Base-by-base conservation (phyloP, 108 stramenopile genomes). In the Fragilariopsis cylindrus region DNA sequence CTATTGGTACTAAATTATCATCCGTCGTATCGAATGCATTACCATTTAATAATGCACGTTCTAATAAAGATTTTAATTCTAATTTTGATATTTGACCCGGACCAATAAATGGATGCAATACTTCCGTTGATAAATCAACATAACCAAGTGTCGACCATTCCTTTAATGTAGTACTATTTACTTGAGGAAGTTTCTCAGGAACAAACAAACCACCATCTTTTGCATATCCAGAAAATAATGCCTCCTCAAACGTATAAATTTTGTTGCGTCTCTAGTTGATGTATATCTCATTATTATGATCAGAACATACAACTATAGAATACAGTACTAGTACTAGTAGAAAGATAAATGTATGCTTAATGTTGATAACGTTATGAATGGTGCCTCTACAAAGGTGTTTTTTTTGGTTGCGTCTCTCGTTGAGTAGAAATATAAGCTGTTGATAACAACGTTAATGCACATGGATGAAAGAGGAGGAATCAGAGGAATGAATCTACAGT, bases 161-260 rank as follows among this genome's bases (percentile, higher is more conserved):
- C 19, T 19, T 19, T 19, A 19, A 76, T 18, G 70, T 69, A 5
- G 58, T 71, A 19, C 70, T 63, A 63, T 70, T 50, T 30, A 90
- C 65, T 15, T 40, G 44, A 21, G 95, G 95, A 50, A 96, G 71
- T 30, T 56, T 16, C 54, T 84, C 69, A 4, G 95, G 95, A 60
- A 96, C 95, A 76, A 87, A 96, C 16, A 96, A 74, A 7, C 95
- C 95, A 18, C 95, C 93, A 77, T 94, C 93, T 3, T 89, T 87
- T 8, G 93, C 90, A 78, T 96, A 96, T 39, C 96, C 96, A 9
- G 79, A 77, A 41, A 77, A 84, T 9, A 96, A 48, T 16, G 92
- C 96, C 30, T 89, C 77, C 71, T 93, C 91, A 73, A 96, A 96
- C 67, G 82, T 85, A 52, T 74, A 82, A 65, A 39, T 7, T 57